Percentiles rank a stretch among this genome's conserved stretches.
phyloP scores from a whole-genome alignment of 208 protist species.

The Trypanosoma scelopori region DNA sequence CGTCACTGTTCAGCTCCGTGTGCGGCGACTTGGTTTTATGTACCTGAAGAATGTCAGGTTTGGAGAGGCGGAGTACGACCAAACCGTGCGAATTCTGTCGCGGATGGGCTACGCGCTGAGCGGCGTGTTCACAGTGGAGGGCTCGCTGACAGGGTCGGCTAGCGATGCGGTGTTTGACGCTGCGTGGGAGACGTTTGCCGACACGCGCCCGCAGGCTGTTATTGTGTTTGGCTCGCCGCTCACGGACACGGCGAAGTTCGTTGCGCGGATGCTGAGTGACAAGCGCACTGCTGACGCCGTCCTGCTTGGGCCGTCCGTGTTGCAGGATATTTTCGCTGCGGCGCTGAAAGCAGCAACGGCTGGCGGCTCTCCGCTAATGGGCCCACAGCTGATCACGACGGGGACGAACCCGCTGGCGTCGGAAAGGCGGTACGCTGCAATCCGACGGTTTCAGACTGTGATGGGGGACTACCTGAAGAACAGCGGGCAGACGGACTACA shows the following conservation, averaged over 20 bases:
- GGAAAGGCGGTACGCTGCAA: constrained; percentile 16
- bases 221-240: constrained; percentile 20
- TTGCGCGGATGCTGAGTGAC: constrained; percentile 21
- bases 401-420: constrained; percentile 27
- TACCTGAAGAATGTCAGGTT: constrained; percentile 38
- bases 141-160: background rate
- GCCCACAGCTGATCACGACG: constrained; percentile 25
- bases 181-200: constrained; percentile 17
- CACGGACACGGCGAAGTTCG: constrained; percentile 11
- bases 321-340: constrained; percentile 7
- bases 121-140: constrained; percentile 26
- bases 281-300: constrained; percentile 5
- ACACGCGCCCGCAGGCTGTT: constrained; percentile 22
- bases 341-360: background rate
- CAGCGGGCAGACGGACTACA: constrained; percentile 5
- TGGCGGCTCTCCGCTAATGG: background rate
- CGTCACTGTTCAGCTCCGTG: constrained; percentile 9
- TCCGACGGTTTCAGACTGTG: constrained; percentile 26
- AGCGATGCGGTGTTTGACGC: constrained; percentile 12
- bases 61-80: constrained; percentile 35
- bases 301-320: constrained; percentile 12
- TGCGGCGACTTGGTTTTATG: constrained; percentile 41
- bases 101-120: constrained; percentile 21
- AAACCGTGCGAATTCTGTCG: constrained; percentile 14
- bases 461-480: constrained; percentile 26